Conservation (phyloP, 2,329 filamentous ascomycete genomes). For the Pyrenophora seminiperda region DNA sequence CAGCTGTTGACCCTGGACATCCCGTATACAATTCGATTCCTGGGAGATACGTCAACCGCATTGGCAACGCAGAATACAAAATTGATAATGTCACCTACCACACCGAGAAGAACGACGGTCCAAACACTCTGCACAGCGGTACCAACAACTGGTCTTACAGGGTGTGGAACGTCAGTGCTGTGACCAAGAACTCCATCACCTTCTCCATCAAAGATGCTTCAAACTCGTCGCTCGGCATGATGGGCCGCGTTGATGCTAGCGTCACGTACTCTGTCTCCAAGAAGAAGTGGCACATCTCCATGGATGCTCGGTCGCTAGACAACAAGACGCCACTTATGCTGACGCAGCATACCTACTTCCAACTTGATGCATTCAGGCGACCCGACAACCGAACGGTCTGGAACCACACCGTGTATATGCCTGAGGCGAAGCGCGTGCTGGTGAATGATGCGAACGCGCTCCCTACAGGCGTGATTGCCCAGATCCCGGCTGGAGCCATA, state of each 20-base stretch:
- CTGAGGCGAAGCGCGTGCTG: conserved; percentile 36
- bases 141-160: conserved; percentile 44
- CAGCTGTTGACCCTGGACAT: conserved; percentile 43
- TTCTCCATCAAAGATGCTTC: conserved; percentile 39
- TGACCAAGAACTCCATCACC: conserved; percentile 37
- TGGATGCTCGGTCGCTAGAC: conserved; percentile 38
- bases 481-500: conserved; percentile 28
- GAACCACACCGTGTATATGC: conserved; percentile 44
- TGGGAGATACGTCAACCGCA: conserved; percentile 43
- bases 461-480: conserved; percentile 41
- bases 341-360: conserved; percentile 46
- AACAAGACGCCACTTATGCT: conserved; percentile 39
- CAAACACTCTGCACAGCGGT: conserved; percentile 43
- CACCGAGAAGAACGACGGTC: conserved; percentile 38
- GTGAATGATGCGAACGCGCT: conserved; percentile 35
- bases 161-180: conserved; percentile 36
- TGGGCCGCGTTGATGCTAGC: conserved; percentile 34
- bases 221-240: conserved; percentile 40
- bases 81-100: conserved; percentile 38
- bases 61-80: conserved; percentile 39
- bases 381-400: conserved; percentile 39
- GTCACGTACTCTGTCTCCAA: conserved; percentile 41
- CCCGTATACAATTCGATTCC: conserved; percentile 45
- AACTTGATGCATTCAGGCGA: conserved; percentile 42
- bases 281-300: conserved; percentile 43